Percentiles rank a stretch among this genome's conserved stretches.
Evolutionary conservation across 306 rosid genomes (phyloP).

Genomic region (Delonix regia): DNA sequence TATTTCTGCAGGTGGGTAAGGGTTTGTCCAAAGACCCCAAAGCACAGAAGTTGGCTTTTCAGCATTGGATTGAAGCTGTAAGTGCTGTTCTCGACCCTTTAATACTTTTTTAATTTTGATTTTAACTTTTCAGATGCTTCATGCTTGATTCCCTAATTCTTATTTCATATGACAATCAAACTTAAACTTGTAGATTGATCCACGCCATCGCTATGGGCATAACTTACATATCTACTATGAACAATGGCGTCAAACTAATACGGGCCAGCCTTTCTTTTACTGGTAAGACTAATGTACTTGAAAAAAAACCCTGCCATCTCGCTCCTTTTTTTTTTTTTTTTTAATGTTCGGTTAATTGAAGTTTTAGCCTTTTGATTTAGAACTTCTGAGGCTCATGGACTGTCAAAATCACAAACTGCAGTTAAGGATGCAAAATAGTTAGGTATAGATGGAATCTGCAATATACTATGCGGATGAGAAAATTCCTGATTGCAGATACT

Average conservation of each 20-base stretch:
- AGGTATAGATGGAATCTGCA: not conserved
- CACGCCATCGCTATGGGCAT: conserved; percentile 97
- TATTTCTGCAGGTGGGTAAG: conserved; percentile 76
- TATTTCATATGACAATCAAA: not conserved
- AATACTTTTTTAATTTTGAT: not conserved
- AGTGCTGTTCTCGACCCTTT: conserved; percentile 8
- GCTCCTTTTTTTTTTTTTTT: too few species aligned
- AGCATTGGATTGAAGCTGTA: conserved; percentile 99
- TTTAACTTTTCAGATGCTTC: not conserved
- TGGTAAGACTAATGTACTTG: conserved; percentile 55
- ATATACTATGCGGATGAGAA: not conserved
- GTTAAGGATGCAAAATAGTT: not conserved
- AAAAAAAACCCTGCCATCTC: not conserved
- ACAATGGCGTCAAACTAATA: conserved; percentile 75
- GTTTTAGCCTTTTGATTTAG: not conserved
- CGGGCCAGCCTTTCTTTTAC: conserved; percentile 92
- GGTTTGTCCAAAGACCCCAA: conserved; percentile 82
- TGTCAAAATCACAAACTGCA: not conserved
- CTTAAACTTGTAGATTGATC: conserved; percentile 73
- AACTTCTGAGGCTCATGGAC: not conserved
- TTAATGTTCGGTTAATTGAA: not conserved
- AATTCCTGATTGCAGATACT: not conserved
- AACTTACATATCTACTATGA: conserved; percentile 78
- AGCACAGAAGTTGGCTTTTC: conserved; percentile 93
- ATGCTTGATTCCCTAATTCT: conserved; percentile 20